phyloP scores from a whole-genome alignment of 441 rosid genomes.

The Aleurites moluccanus region DNA sequence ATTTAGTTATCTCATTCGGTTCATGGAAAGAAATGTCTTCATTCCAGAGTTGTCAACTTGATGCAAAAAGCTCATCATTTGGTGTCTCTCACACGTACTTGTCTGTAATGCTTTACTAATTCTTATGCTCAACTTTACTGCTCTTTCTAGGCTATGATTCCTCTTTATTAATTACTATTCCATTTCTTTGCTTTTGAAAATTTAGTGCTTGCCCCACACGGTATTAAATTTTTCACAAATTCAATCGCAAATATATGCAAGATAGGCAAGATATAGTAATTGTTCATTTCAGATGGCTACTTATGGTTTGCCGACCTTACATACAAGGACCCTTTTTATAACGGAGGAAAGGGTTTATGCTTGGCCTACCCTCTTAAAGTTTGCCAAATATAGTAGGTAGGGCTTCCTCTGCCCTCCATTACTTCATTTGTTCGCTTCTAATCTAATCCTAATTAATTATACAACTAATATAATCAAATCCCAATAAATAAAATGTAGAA shows the following conservation, averaged over 20 bases:
- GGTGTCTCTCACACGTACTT: background rate
- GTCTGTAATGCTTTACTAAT: background rate
- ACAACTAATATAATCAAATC: too few species aligned
- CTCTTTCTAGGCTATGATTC: background rate
- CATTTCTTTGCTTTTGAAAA: conserved; percentile 3
- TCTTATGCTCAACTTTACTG: background rate
- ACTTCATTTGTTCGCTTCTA: too few species aligned
- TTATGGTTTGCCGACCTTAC: background rate
- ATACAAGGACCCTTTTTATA: background rate
- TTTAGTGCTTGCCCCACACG: background rate
- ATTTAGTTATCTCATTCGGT: background rate
- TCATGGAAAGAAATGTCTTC: background rate
- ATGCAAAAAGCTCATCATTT: background rate
- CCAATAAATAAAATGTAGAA: too few species aligned
- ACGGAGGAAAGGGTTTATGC: background rate
- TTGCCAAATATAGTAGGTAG: background rate
- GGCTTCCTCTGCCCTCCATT: background rate
- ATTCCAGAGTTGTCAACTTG: background rate
- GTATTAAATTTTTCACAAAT: background rate
- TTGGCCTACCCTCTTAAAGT: background rate
- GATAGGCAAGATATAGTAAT: background rate
- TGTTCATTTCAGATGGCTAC: background rate
- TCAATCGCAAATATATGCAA: background rate
- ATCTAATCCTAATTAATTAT: too few species aligned
- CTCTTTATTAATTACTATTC: background rate